phyloP scores from a whole-genome alignment of 225 moss, liverwort and hornwort species.

The Physcomitrellopsis africana region DNA sequence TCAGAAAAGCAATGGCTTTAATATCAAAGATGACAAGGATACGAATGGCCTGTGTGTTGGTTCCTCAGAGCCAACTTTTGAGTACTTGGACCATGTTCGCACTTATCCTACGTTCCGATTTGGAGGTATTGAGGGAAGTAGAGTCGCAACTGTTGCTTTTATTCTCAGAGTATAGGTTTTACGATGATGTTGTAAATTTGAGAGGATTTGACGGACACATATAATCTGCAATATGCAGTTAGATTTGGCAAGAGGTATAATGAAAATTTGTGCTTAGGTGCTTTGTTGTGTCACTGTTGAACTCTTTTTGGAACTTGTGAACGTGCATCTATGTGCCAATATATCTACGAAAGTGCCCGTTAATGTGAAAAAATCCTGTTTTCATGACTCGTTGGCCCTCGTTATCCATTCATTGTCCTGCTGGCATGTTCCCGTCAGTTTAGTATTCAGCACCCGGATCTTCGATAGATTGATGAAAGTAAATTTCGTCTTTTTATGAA shows the following conservation, averaged over 20 bases:
- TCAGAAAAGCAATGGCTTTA: constrained; percentile 48
- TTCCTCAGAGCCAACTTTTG: constrained; percentile 48
- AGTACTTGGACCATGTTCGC: constrained; percentile 86
- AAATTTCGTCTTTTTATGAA: too few relatives aligned
- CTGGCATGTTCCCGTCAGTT: too few relatives aligned
- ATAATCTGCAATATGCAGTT: constrained; percentile 20
- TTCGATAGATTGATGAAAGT: too few relatives aligned
- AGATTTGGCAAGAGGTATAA: constrained; percentile 11
- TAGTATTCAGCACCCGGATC: too few relatives aligned
- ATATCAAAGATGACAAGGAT: constrained; percentile 57
- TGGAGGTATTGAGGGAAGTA: constrained; percentile 87
- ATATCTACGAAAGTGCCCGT: too few relatives aligned
- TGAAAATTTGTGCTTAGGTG: constrained; percentile 16
- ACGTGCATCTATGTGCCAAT: too few relatives aligned
- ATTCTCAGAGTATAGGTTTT: constrained; percentile 38
- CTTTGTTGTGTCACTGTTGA: constrained; percentile 7
- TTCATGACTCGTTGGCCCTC: too few relatives aligned
- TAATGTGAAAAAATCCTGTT: too few relatives aligned
- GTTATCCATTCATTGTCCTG: too few relatives aligned
- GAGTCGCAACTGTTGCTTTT: constrained; percentile 89
- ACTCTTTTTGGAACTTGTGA: not conserved
- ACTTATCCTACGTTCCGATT: constrained; percentile 88
- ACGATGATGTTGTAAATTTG: constrained; percentile 26
- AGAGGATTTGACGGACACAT: constrained; percentile 8
- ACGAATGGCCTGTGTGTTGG: constrained; percentile 41